Conservation (phyloP, 1,139 yeast genomes). For the Petasospora rhodanensis region DNA sequence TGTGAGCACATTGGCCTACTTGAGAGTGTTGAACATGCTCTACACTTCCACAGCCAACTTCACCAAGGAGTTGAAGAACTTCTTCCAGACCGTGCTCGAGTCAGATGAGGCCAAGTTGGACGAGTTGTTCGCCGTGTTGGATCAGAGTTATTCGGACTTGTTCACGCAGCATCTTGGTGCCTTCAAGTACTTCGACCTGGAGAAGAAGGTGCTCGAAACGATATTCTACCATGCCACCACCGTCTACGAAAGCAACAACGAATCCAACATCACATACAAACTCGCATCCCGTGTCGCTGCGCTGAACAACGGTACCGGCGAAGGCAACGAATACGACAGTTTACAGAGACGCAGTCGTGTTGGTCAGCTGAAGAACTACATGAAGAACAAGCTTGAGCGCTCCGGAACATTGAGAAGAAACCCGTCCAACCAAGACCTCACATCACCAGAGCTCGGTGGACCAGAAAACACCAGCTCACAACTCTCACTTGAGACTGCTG, state of each 20-base stretch:
- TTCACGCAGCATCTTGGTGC: conserved; percentile 70
- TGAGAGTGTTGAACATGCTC: conserved; percentile 67
- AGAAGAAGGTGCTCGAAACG: conserved; percentile 65
- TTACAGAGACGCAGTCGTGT: conserved; percentile 28
- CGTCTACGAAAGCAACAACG: conserved; percentile 48
- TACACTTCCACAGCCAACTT: conserved; percentile 59
- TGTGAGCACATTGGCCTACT: conserved; percentile 66
- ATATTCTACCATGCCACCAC: conserved; percentile 48
- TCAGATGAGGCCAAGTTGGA: conserved; percentile 36
- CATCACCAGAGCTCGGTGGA: too few relatives aligned
- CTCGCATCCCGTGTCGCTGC: conserved; percentile 37
- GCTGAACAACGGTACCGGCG: conserved; percentile 12
- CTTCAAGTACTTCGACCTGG: conserved; percentile 65
- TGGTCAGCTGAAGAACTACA: conserved; percentile 34
- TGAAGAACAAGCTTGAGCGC: conserved; percentile 38
- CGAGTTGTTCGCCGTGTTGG: conserved; percentile 54
- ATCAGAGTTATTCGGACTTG: conserved; percentile 66
- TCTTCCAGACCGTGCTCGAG: conserved; percentile 37
- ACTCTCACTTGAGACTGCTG: conserved; percentile 47
- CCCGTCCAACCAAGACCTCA: too few relatives aligned
- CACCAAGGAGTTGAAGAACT: conserved; percentile 62
- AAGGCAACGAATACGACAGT: conserved; percentile 19
- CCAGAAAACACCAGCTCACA: too few relatives aligned
- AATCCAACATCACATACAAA: conserved; percentile 45
- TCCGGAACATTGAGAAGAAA: conserved; percentile 32